Conservation (phyloP, 768 basidiomycete species). For the Termitomyces eurrhizus region DNA sequence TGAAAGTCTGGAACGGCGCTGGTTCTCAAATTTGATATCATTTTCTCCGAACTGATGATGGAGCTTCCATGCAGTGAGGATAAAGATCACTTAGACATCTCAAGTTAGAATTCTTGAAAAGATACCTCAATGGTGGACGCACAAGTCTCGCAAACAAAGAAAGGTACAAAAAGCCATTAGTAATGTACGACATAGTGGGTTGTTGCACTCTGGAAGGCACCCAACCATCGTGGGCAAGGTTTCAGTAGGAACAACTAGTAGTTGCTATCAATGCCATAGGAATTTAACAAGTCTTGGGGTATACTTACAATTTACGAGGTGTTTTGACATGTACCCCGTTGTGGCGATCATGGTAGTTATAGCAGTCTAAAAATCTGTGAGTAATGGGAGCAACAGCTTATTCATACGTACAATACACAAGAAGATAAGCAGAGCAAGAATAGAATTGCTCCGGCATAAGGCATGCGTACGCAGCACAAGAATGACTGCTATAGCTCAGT, state of each 20-base stretch:
- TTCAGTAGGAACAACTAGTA: not conserved
- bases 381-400: not conserved
- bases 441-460: not conserved
- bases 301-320: not conserved
- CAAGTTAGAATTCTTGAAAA: too few species aligned
- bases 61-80: not conserved
- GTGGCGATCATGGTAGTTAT: not conserved
- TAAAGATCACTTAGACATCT: not conserved
- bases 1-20: not conserved
- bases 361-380: not conserved
- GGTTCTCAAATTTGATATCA: not conserved
- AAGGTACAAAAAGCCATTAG: not conserved
- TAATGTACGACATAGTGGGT: not conserved
- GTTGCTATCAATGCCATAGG: not conserved
- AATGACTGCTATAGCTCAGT: not conserved
- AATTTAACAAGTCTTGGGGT: not conserved
- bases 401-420: not conserved
- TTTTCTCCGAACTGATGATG: not conserved
- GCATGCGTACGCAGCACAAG: not conserved
- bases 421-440: not conserved
- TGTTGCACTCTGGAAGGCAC: not conserved
- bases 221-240: not conserved
- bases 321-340: not conserved
- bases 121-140: too few species aligned
- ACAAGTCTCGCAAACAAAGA: not conserved